These are phyloP conservation scores for Cupressus sempervirens DNA, from an alignment of 75 land plant genomes.

Conservation along the genomic window DNA sequence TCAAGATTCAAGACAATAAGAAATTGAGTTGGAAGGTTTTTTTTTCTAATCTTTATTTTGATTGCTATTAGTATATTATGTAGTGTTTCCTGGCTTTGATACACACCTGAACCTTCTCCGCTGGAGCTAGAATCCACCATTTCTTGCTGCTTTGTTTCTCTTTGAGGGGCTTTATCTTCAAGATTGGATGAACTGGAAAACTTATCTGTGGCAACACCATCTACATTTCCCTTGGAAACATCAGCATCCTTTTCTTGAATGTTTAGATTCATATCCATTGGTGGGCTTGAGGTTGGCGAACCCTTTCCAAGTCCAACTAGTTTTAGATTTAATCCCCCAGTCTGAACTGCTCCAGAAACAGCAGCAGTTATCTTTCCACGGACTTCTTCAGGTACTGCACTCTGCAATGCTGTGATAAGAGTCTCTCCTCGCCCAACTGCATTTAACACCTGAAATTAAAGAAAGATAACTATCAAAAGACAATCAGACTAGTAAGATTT, in stretches of 20 bases:
- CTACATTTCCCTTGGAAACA: conserved; percentile 12
- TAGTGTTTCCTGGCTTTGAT: conserved; percentile 7
- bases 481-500: neutral
- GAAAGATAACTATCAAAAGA: neutral
- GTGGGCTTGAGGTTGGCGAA: conserved; percentile 38
- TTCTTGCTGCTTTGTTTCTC: conserved; percentile 18
- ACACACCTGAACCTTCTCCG: conserved; percentile 10
- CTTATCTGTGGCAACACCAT: neutral
- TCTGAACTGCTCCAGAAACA: conserved; percentile 70
- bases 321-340: conserved; percentile 51
- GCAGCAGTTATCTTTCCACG: conserved; percentile 81
- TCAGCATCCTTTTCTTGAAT: conserved; percentile 31
- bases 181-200: neutral
- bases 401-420: conserved; percentile 81
- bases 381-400: conserved; percentile 95
- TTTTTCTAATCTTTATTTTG: neutral
- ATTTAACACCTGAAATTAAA: conserved; percentile 61
- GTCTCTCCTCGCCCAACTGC: conserved; percentile 91
- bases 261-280: conserved; percentile 41
- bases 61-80: neutral
- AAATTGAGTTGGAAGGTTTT: neutral
- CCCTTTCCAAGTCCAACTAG: conserved; percentile 37
- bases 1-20: conserved; percentile 2
- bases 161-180: conserved; percentile 7
- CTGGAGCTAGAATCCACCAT: conserved; percentile 1